Percentiles rank a stretch among this genome's conserved stretches.
Conservation (phyloP, 2,329 filamentous ascomycete species). For the Diaporthe caulivora region DNA sequence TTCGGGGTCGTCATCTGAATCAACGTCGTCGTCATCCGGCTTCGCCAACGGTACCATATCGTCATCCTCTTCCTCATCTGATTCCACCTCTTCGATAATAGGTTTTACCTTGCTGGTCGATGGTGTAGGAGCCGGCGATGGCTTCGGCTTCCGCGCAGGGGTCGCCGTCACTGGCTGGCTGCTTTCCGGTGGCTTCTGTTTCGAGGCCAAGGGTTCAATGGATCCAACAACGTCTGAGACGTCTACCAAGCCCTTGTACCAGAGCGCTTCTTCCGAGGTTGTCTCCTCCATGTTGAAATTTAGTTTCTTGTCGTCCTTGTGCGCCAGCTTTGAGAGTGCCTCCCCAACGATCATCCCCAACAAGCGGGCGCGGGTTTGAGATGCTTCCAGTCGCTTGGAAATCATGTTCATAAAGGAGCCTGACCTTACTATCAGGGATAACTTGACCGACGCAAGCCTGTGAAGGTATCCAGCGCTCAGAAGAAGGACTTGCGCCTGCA, state of each 20-base stretch:
- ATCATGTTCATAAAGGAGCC: conserved; percentile 80
- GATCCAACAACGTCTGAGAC: conserved; percentile 74
- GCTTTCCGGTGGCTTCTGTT: conserved; percentile 35
- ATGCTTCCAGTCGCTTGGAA: conserved; percentile 85
- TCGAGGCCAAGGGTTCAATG: conserved; percentile 60
- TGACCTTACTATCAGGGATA: conserved; percentile 78
- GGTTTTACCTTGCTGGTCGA: conserved; percentile 50
- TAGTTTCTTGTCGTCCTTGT: conserved; percentile 79
- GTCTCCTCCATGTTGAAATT: conserved; percentile 88
- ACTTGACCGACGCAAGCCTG: conserved; percentile 72
- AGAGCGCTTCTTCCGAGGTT: conserved; percentile 77
- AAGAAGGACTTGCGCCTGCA: conserved; percentile 82
- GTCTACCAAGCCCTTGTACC: conserved; percentile 77
- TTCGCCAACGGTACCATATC: conserved; percentile 85
- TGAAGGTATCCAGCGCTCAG: conserved; percentile 82
- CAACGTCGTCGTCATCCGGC: conserved; percentile 87
- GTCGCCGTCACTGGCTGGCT: conserved; percentile 42
- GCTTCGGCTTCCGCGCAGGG: conserved; percentile 47
- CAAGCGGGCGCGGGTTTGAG: conserved; percentile 81
- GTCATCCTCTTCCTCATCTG: conserved; percentile 71
- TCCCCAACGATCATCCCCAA: conserved; percentile 91
- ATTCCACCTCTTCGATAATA: conserved; percentile 75
- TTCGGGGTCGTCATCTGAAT: conserved; percentile 94
- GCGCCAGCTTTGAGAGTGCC: conserved; percentile 71
- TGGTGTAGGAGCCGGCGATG: conserved; percentile 45